Conservation (phyloP, 176 grass and related monocot species). For the Thalia dealbata region DNA sequence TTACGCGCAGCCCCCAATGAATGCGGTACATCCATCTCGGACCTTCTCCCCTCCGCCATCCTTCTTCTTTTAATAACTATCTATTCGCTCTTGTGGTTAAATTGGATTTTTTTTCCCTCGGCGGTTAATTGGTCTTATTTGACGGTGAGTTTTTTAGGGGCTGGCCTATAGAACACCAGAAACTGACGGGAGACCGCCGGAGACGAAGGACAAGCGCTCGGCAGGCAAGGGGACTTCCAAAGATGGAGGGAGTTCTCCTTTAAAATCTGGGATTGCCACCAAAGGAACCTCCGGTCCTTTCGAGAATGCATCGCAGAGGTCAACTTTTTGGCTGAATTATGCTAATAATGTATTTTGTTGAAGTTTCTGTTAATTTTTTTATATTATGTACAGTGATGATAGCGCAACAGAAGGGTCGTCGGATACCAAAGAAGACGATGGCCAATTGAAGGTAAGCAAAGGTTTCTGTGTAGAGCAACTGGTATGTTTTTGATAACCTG, state of each 20-base stretch:
- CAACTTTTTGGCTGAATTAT: constrained; percentile 13
- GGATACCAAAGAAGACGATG: constrained; percentile 60
- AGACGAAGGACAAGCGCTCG: constrained; percentile 55
- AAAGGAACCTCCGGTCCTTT: constrained; percentile 26
- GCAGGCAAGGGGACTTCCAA: constrained; percentile 26
- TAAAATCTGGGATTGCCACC: constrained; percentile 1
- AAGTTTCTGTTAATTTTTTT: constrained; percentile 6
- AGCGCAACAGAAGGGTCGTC: constrained; percentile 68
- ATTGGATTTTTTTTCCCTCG: neutral
- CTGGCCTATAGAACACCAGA: constrained; percentile 47
- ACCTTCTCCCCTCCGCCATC: neutral
- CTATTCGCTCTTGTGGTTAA: neutral
- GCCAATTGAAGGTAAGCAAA: constrained; percentile 52
- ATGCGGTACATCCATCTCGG: constrained; percentile 36
- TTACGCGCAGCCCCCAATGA: constrained; percentile 84
- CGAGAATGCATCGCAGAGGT: constrained; percentile 71
- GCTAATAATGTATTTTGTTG: constrained; percentile 9
- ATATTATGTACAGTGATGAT: constrained; percentile 34
- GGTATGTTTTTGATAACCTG: neutral
- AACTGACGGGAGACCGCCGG: constrained; percentile 26
- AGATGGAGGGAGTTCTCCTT: constrained; percentile 46
- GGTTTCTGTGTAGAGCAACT: neutral
- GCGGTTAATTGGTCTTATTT: constrained; percentile 3
- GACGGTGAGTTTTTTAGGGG: constrained; percentile 23
- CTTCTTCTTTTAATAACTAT: neutral